A percentile compares a stretch with the other conserved stretches of the same genome.
Conservation (phyloP, 2,329 filamentous ascomycete genomes). For the Fusarium torulosum region DNA sequence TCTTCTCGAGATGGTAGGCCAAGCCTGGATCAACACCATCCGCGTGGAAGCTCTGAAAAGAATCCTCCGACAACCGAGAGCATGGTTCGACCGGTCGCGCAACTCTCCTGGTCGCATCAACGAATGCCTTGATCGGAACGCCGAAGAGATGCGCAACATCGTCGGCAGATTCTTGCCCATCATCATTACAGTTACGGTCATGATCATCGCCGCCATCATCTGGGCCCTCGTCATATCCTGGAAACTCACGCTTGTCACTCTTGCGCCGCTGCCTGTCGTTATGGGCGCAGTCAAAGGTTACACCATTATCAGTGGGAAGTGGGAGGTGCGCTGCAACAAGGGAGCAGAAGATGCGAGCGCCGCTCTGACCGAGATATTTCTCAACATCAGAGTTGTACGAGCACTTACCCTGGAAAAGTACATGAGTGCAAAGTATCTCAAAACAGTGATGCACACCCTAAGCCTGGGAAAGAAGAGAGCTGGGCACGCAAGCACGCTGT, state of each 20-base stretch:
- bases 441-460: slow-evolving; percentile 65
- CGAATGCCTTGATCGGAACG: slow-evolving; percentile 81
- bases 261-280: slow-evolving; percentile 76
- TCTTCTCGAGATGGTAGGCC: slow-evolving; percentile 76
- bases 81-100: slow-evolving; percentile 80
- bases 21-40: slow-evolving; percentile 81
- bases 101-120: slow-evolving; percentile 75
- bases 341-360: slow-evolving; percentile 70
- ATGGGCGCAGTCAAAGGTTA: slow-evolving; percentile 75
- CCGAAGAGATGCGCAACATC: slow-evolving; percentile 88
- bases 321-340: slow-evolving; percentile 77
- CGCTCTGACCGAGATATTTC: slow-evolving; percentile 77
- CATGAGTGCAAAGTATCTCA: slow-evolving; percentile 74
- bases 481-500: slow-evolving; percentile 75
- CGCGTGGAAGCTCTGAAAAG: slow-evolving; percentile 75
- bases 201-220: slow-evolving; percentile 75
- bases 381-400: slow-evolving; percentile 82
- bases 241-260: slow-evolving; percentile 82
- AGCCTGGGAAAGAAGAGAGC: slow-evolving; percentile 75
- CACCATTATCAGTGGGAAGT: slow-evolving; percentile 73
- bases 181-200: slow-evolving; percentile 73
- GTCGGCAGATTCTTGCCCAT: slow-evolving; percentile 82
- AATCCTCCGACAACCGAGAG: slow-evolving; percentile 79
- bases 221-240: slow-evolving; percentile 84
- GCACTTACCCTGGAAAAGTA: slow-evolving; percentile 79